A percentile compares a stretch with the other conserved stretches of the same genome.
Conservation (phyloP, 73 alveolate genomes). For the Paramecium caudatum region DNA sequence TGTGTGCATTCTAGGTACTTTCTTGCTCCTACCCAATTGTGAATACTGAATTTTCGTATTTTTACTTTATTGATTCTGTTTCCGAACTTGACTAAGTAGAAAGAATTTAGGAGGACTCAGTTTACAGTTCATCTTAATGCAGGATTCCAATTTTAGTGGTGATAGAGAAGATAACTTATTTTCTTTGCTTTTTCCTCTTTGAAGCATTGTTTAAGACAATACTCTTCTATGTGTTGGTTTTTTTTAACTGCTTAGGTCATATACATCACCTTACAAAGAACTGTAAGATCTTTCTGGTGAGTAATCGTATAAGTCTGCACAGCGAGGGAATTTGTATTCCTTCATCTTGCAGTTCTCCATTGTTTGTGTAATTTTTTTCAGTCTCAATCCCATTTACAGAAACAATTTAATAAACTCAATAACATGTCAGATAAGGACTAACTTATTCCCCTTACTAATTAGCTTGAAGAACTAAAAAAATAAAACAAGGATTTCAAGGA, state of each 20-base stretch:
- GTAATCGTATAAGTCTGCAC: conserved; percentile 5
- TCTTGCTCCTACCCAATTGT: too few species aligned
- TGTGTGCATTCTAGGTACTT: conserved; percentile 1
- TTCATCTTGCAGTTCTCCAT: background rate
- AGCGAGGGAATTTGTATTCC: conserved; percentile 20
- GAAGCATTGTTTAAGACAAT: background rate
- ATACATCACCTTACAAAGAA: conserved; percentile 30
- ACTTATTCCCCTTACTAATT: background rate
- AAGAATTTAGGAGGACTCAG: background rate
- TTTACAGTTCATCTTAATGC: background rate
- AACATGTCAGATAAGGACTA: background rate
- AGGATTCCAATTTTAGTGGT: background rate
- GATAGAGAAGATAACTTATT: background rate
- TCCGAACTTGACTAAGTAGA: background rate
- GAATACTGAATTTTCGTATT: too few species aligned
- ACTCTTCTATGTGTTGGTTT: conserved; percentile 39
- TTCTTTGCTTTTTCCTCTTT: background rate
- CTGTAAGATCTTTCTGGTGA: conserved; percentile 56
- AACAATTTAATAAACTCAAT: background rate
- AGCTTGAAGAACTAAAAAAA: background rate
- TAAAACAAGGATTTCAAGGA: background rate
- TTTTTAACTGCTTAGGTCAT: background rate
- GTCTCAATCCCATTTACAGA: conserved; percentile 35
- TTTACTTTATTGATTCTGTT: background rate
- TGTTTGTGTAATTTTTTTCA: background rate